Conservation (phyloP, 352 stramenopile species). For the Saprolegnia parasitica region DNA sequence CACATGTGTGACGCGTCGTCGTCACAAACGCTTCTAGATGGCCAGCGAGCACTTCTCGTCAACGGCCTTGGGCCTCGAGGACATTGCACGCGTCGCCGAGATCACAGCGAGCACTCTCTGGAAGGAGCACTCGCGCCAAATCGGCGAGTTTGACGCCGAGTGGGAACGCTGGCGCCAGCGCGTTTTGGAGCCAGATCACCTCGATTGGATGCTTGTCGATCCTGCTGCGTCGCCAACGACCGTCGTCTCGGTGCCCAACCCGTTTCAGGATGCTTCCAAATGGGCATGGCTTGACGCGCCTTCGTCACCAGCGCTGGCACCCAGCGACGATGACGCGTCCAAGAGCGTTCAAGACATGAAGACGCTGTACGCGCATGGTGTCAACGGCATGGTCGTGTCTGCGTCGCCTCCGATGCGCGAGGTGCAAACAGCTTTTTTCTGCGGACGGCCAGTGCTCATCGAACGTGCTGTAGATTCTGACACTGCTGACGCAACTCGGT, state of each 20-base stretch:
- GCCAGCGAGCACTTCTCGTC: not conserved
- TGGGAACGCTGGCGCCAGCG: conserved; percentile 7
- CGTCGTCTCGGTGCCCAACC: conserved; percentile 21
- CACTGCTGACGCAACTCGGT: conserved; percentile 20
- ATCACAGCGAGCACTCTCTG: conserved; percentile 23
- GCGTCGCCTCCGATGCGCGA: not conserved
- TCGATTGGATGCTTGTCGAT: not conserved
- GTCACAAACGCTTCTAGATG: not conserved
- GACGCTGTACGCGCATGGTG: conserved; percentile 8
- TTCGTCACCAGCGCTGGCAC: not conserved
- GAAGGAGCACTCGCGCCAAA: not conserved
- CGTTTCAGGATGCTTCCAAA: conserved; percentile 14
- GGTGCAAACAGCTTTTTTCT: not conserved
- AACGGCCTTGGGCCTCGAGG: not conserved
- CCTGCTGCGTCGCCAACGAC: not conserved
- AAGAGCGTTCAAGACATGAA: conserved; percentile 3
- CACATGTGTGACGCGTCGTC: not conserved
- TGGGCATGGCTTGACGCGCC: conserved; percentile 11
- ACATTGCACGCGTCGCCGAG: conserved; percentile 14
- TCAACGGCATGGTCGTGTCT: conserved; percentile 20
- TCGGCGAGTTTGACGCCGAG: conserved; percentile 24
- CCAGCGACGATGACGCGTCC: not conserved
- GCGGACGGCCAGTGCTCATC: not conserved
- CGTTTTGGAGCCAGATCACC: not conserved
- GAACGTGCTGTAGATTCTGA: conserved; percentile 20